Percentiles rank a stretch among this genome's conserved stretches.
Evolutionary conservation across 2,329 filamentous ascomycete genomes (phyloP).

Genomic region (Sarocladium brachiariae): DNA sequence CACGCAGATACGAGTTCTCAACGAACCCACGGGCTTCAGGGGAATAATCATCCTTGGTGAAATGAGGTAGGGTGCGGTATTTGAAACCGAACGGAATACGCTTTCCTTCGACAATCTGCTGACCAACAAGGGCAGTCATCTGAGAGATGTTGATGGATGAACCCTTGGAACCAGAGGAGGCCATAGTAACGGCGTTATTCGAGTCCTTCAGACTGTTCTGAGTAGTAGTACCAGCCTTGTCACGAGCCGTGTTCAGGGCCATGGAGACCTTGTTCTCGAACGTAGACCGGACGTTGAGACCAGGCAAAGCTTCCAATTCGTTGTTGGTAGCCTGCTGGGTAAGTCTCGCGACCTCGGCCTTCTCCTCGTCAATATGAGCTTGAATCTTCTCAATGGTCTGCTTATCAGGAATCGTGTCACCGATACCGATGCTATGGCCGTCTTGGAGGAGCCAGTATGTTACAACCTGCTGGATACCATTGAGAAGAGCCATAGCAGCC

Average conservation of each 20-base stretch:
- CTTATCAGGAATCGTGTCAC: conserved; percentile 91
- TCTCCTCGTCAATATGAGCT: conserved; percentile 71
- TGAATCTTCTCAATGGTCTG: conserved; percentile 80
- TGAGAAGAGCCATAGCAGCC: conserved; percentile 89
- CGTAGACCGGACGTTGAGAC: conserved; percentile 97
- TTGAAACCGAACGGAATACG: conserved; percentile 99
- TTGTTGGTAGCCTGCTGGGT: conserved; percentile 78
- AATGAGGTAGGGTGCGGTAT: conserved; percentile 92
- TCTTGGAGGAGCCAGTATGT: conserved; percentile 97
- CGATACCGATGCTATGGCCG: conserved; percentile 96
- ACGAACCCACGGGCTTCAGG: conserved; percentile 96
- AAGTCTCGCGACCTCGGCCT: conserved; percentile 69
- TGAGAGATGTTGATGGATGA: conserved; percentile 99
- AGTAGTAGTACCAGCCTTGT: conserved; percentile 88
- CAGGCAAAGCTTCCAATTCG: conserved; percentile 82
- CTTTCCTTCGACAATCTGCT: conserved; percentile 97
- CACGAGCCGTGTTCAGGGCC: conserved; percentile 89
- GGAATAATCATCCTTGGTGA: conserved; percentile 98
- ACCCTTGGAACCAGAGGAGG: conserved; percentile 93
- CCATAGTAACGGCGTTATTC: conserved; percentile 97
- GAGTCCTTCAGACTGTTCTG: conserved; percentile 88
- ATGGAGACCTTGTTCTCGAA: conserved; percentile 97
- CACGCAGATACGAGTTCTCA: conserved; percentile 96
- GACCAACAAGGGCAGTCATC: conserved; percentile 96
- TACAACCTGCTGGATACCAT: conserved; percentile 87